Base-by-base conservation (phyloP, 345 rosid species). In the Citrus sinensis region DNA sequence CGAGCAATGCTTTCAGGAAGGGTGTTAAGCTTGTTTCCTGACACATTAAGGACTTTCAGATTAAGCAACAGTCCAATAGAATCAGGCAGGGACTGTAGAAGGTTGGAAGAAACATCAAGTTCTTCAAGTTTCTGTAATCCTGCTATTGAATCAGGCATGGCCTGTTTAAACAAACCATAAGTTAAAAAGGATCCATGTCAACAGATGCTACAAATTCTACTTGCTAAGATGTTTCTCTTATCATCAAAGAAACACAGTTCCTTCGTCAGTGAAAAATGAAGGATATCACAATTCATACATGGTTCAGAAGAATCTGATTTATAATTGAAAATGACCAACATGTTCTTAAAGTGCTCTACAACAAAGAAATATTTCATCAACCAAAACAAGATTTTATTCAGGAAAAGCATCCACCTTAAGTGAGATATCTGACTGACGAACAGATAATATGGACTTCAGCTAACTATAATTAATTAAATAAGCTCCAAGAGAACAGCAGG, bases 61-160 rank as follows among this genome's bases (percentile, higher is more conserved):
- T 88, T 92, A 35, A 79, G 75, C 70, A 97, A 85, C 71, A 84
- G 81, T 63, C 99, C 98, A 59, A 94, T 85, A 20, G 97, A 97
- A 84, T 93, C 96, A 0, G 99, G 98, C 46, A 97, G 88, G 17
- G 82, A 80, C 65, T 60, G 64, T 72, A 94, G 71, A 17, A 81
- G 81, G 78, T 97, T 97, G 78, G 94, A 89, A 78, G 97, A 90
- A 61, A 87, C 82, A 77, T 90, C 86, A 39, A 97, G 92, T 82
- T 87, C 92, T 82, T 90, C 94, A 49, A 97, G 94, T 73, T 87
- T 87, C 75, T 86, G 86, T 60, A 97, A 77, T 65, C 91, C 97
- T 20, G 92, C 90, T 79, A 97, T 84, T 32, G 97, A 82, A 80
- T 94, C 99, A n/a, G 99, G 99, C 84, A 97, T 81, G 22, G 83